Evolutionary conservation across 2,329 filamentous ascomycete genomes (phyloP).

Genomic region (Aspergillus pseudoviridinutans): DNA sequence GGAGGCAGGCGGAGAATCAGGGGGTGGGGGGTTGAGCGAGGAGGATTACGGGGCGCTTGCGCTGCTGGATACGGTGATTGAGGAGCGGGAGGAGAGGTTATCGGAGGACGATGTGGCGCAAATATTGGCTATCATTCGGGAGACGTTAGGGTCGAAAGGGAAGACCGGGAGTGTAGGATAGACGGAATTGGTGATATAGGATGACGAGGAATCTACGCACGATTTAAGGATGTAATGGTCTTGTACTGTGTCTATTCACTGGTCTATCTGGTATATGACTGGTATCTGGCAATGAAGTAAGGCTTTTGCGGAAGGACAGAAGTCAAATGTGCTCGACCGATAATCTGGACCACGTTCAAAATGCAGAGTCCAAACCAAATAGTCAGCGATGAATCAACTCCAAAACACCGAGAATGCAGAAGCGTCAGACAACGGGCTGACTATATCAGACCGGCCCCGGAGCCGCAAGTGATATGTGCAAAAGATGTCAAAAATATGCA

Average conservation of each 20-base stretch:
- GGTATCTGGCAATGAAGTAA: background rate
- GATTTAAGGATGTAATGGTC: background rate
- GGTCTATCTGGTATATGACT: background rate
- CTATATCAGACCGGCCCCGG: background rate
- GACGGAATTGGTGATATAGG: background rate
- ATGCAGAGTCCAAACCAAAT: background rate
- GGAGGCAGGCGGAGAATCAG: slow-evolving; percentile 5
- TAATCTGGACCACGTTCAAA: background rate
- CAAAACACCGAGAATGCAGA: background rate
- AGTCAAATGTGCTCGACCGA: background rate
- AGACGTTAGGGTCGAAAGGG: slow-evolving; percentile 23
- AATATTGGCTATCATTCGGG: slow-evolving; percentile 35
- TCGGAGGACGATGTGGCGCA: slow-evolving; percentile 33
- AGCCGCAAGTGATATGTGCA: background rate
- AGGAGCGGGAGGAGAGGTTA: slow-evolving; percentile 41
- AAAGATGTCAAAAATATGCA: background rate
- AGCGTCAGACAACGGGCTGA: background rate
- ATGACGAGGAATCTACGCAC: too few relatives aligned
- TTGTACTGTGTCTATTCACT: background rate
- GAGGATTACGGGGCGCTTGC: slow-evolving; percentile 35
- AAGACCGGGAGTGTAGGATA: background rate
- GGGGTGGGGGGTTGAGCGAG: slow-evolving; percentile 22
- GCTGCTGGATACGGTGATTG: slow-evolving; percentile 39
- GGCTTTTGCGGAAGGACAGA: background rate
- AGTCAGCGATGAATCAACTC: background rate